Evolutionary conservation across 768 basidiomycete genomes (phyloP), one percentile per base, ranked within the genome.

Genomic region (Mycena rosella): DNA sequence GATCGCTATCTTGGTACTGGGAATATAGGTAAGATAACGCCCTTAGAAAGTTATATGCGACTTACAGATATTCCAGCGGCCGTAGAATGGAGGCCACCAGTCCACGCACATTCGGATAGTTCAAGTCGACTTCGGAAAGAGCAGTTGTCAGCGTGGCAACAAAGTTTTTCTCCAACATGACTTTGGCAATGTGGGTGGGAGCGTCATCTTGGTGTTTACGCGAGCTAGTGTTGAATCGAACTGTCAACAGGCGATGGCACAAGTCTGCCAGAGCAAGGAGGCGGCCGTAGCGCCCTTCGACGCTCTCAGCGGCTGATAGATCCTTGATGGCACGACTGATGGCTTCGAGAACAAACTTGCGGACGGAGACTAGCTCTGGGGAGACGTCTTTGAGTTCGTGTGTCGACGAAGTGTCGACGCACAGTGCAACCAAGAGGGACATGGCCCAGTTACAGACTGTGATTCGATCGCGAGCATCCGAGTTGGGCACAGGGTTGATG

Each of bases 111-210:
- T 96, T 91, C 2, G 98, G 98, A 79, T 95, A 98, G 76, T 98
- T 98, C 42, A 99, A 87, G 75, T 99, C 98, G 45, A 97, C 89
- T 59, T 99, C 98, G 6, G 93, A 90, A 20, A 98, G 84, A 14
- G 96, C 92, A 47, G 84, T 91, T 0, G 98, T 98, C 38, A 99
- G 82, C 1, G 91, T 90, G 5, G 92, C 87, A 18, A 98, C 98
- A 70, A 95, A 96, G 75, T 94, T 94, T 83, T 98, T 98, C 84
- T 99, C 98, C 56, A 99, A 81, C 98, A 99, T 99, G 69, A 96
- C 87, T 82, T 98, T 98, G 24, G 97, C 96, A 58, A 99, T 87
- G 68, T 98, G 96, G 10, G 96, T 91, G 5, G 92, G 91, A n/a
- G 86, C 86, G 55, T 96, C 97, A 51, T 89, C 89, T 63, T 86